Evolutionary conservation across 2,329 filamentous ascomycete genomes (phyloP), one percentile per base, ranked within the genome.

Genomic region (Chaetothyriales sp.): DNA sequence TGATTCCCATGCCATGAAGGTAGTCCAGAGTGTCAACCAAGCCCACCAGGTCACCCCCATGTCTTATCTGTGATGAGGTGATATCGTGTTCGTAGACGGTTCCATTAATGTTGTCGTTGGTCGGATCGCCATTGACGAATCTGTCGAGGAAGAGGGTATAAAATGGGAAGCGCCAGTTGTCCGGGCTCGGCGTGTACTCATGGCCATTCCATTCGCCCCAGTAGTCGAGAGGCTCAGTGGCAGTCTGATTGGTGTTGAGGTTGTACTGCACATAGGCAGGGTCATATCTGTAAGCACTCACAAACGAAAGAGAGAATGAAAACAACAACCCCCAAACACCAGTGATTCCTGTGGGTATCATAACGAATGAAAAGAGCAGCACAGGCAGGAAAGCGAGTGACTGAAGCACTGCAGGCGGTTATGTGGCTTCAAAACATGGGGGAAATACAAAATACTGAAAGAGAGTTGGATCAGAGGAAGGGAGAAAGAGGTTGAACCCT

Each of bases 71-170:
- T 50, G 76, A 82, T 52, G 73, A 76, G 57, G 70, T 72, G 51
- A 73, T 63, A 60, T 82, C 79, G 61, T 79, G 76, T 58, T 82
- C 79, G 63, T 75, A 82, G 2, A 70, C 55, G 0, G 78, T 81
- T 8, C 70, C 73, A 61, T 82, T 82, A 44, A 73, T 72, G 58
- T 81, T 74, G 61, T 83, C 79, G 60, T 83, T 83, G 2, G 68
- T 70, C 6, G 79, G 79, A 57, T 83, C 75, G 18, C 79, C 79
- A 58, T 83, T 81, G 43, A 80, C 77, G 58, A 76, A 83, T 53
- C 77, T 69, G 61, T 83, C 79, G 9, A 81, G 64, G 60, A 81
- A 80, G 45, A 83, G 66, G 7, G 77, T 80, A 61, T 83, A 83
- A 60, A 81, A 77, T 0, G 80, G 80, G 54, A 83, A 74, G 22